Percentiles rank a stretch among this genome's conserved stretches.
These are phyloP conservation scores for Hypoxylon trugodes DNA, from an alignment of 495 filamentous ascomycete genomes.

Conservation along the genomic window DNA sequence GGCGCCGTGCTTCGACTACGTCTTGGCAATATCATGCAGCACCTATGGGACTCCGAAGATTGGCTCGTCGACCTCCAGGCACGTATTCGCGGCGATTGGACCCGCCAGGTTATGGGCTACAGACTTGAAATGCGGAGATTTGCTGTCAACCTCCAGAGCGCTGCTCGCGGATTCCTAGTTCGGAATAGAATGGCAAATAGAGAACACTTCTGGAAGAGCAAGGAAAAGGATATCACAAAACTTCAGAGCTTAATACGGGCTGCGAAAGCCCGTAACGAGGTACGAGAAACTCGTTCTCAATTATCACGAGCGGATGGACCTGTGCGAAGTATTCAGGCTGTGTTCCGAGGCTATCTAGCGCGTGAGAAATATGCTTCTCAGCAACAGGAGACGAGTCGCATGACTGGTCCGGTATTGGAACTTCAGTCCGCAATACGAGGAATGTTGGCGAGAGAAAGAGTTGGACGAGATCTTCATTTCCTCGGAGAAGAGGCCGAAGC, in stretches of 20 bases:
- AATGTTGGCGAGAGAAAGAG: slow-evolving; percentile 52
- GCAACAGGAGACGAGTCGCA: slow-evolving; percentile 59
- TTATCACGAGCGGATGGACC: slow-evolving; percentile 65
- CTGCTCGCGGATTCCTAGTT: slow-evolving; percentile 79
- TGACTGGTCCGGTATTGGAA: slow-evolving; percentile 53
- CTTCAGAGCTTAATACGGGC: slow-evolving; percentile 89
- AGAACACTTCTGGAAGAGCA: slow-evolving; percentile 73
- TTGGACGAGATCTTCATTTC: slow-evolving; percentile 49
- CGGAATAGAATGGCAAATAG: slow-evolving; percentile 68
- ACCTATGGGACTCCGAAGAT: slow-evolving; percentile 88
- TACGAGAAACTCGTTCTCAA: slow-evolving; percentile 68
- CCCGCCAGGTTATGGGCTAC: slow-evolving; percentile 78
- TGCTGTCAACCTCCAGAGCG: slow-evolving; percentile 78
- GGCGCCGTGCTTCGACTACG: slow-evolving; percentile 80
- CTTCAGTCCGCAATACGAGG: slow-evolving; percentile 65
- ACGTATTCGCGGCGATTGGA: slow-evolving; percentile 74
- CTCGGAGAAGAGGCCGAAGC: slow-evolving; percentile 48
- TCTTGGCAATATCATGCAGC: slow-evolving; percentile 84
- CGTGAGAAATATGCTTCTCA: slow-evolving; percentile 62
- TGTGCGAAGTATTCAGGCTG: slow-evolving; percentile 75
- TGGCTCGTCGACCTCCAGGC: slow-evolving; percentile 83
- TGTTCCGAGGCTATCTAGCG: slow-evolving; percentile 65
- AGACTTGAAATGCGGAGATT: slow-evolving; percentile 80
- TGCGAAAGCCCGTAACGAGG: slow-evolving; percentile 73
- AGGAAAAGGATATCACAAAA: slow-evolving; percentile 73